Evolutionary conservation across 768 basidiomycete species (phyloP), one percentile per base, ranked within the genome.

Genomic region (Amanita rubescens): DNA sequence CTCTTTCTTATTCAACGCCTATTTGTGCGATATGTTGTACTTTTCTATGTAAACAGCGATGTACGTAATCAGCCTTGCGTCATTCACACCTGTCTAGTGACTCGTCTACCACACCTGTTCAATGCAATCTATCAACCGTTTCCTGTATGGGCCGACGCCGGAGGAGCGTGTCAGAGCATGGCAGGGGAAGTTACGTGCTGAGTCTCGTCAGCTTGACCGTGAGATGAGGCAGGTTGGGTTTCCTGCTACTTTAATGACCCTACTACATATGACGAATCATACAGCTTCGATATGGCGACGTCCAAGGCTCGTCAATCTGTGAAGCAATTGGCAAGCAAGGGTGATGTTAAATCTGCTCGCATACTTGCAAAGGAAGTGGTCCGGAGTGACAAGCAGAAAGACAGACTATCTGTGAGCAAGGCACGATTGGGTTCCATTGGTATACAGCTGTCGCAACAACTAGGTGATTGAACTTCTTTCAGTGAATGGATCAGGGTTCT

Each of bases 301-400:
- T 76, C 73, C 53, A 96, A 95, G 68, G 93, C 84, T 4, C 81
- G 85, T 27, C 70, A 78, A 60, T 79, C 85, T 20, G 84, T 98
- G 43, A 97, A 94, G 70, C 85, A 90, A 62, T 79, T 98, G 38
- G 96, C 94, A 2, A 74, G 76, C 54, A 94, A 94, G 64, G 93
- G 93, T 27, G 95, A 98, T 65, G 77, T 87, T 46, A 95, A 94
- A 72, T 91, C 87, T 54, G 94, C 95, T 1, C 83, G 90, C 39
- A 87, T 97, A 64, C 75, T 99, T 43, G 95, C 96, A 1, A 82
- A 77, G 59, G 96, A 98, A 68, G 84, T 99, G n/a, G 93, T 98
- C 5, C 75, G 94, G 60, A 94, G 88, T 64, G 82, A 90, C 64
- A 95, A 92, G 68, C 95, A 97, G 77, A 91, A 93, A 68, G 90